Evolutionary conservation across 164 flowering plant genomes (phyloP), one percentile per base, ranked within the genome.

Genomic region (Cinnamomum micranthum): DNA sequence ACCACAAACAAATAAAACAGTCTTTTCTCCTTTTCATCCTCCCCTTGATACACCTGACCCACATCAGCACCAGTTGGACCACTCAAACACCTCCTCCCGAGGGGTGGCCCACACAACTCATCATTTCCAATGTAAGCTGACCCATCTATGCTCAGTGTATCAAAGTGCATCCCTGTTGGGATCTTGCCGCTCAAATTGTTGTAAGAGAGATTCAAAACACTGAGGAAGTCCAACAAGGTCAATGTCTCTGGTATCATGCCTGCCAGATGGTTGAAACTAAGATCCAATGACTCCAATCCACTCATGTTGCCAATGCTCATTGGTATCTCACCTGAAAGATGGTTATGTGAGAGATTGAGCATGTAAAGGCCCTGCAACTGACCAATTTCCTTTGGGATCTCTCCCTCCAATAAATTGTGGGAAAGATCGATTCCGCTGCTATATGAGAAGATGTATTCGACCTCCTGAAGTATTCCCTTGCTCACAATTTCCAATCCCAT

Each of bases 121-220:
- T 17, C 20, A 52, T 80, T 80, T 20, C 82, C 80, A 59, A 59
- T 71, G 41, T 52, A 74, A 50, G 72, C 75, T 55, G 68, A 41
- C 22, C 77, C 75, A 15, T 77, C 77, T 51, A 15, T 41, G 27
- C 20, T 58, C 51, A 80, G 28, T 28, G 77, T 73, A 17, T 73
- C 72, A 28, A 73, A 76, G 65, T 76, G 82, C 13, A 3, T 2
- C 6, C 72, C 74, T 41, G 35, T 28, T 41, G 82, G 82, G 65
- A 80, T 70, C 51, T 59, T 59, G 24, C 82, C 82, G 27, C 75
- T 80, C 64, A 80, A 77, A 60, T 77, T 74, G 65, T 80, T 74
- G 52, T 77, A 76, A 6, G 80, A 77, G 20, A 80, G 55, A 71
- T 74, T 71, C 24, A 80, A 50, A 14, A 1, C 14, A 13, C 25